phyloP scores from a whole-genome alignment of 2,329 filamentous ascomycete species.

The Lachnellula arida region DNA sequence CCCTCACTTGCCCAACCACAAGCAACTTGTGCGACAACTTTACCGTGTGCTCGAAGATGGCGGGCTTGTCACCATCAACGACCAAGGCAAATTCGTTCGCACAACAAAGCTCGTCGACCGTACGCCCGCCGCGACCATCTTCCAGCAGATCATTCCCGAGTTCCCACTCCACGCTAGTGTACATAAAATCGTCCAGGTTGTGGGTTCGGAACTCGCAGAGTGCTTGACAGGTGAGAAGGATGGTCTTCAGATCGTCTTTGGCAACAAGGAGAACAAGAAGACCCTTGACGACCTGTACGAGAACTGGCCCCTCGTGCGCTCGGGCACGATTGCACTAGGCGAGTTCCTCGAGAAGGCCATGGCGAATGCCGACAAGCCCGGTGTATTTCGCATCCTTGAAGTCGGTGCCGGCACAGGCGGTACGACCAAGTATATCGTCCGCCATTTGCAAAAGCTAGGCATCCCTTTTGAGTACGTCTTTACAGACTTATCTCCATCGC shows the following conservation, averaged over 20 bases:
- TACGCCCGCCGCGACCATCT: slow-evolving; percentile 19
- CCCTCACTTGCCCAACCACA: slow-evolving; percentile 23
- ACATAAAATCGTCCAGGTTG: slow-evolving; percentile 17
- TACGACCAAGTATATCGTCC: slow-evolving; percentile 34
- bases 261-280: slow-evolving; percentile 16
- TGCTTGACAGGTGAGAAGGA: slow-evolving; percentile 23
- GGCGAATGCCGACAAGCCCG: neutral
- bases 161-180: slow-evolving; percentile 32
- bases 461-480: slow-evolving; percentile 38
- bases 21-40: slow-evolving; percentile 26
- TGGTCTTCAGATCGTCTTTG: slow-evolving; percentile 22
- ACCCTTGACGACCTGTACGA: slow-evolving; percentile 25
- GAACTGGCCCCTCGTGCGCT: slow-evolving; percentile 18
- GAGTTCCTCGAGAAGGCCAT: slow-evolving; percentile 10
- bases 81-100: slow-evolving; percentile 5
- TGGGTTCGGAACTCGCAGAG: slow-evolving; percentile 17
- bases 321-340: slow-evolving; percentile 6
- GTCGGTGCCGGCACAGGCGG: slow-evolving; percentile 42
- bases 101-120: slow-evolving; percentile 10
- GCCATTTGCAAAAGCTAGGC: slow-evolving; percentile 20
- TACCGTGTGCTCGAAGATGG: slow-evolving; percentile 28
- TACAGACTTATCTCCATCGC: slow-evolving; percentile 37
- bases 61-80: slow-evolving; percentile 9
- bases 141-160: slow-evolving; percentile 23
- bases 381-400: slow-evolving; percentile 37